Conservation (phyloP, 805 yeast genomes). For the Starmerella geochares region DNA sequence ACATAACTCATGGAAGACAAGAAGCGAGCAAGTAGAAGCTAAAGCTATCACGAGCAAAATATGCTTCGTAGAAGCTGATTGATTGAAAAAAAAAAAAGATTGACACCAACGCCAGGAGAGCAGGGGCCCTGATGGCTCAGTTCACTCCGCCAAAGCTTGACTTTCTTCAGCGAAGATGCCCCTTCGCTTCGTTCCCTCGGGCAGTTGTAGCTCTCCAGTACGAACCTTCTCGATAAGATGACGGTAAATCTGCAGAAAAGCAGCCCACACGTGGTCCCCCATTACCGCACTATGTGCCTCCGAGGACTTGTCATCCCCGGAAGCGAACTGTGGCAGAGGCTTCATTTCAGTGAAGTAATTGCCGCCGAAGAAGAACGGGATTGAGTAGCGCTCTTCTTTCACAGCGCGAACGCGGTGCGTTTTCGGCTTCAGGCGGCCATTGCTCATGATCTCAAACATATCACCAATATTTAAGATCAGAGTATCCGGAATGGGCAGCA, state of each 20-base stretch:
- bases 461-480: slow-evolving; percentile 53
- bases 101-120: too few species aligned
- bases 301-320: neutral
- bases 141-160: neutral
- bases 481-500: slow-evolving; percentile 40
- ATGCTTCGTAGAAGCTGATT: too few species aligned
- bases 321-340: slow-evolving; percentile 16
- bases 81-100: too few species aligned
- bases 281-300: neutral
- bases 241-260: slow-evolving; percentile 7
- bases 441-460: slow-evolving; percentile 49
- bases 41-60: too few species aligned
- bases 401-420: slow-evolving; percentile 45
- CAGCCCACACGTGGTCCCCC: slow-evolving; percentile 17
- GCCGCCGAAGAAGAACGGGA: slow-evolving; percentile 20
- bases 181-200: neutral
- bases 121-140: too few species aligned
- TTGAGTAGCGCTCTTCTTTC: slow-evolving; percentile 31
- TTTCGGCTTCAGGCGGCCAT: slow-evolving; percentile 51
- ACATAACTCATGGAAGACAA: too few species aligned
- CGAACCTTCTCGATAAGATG: slow-evolving; percentile 3
- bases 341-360: slow-evolving; percentile 12
- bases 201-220: neutral
- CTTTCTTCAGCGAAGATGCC: neutral
- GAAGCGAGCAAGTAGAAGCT: too few species aligned